phyloP scores from a whole-genome alignment of 1,284 basidiomycete genomes.

The Bondarzewia mesenterica region DNA sequence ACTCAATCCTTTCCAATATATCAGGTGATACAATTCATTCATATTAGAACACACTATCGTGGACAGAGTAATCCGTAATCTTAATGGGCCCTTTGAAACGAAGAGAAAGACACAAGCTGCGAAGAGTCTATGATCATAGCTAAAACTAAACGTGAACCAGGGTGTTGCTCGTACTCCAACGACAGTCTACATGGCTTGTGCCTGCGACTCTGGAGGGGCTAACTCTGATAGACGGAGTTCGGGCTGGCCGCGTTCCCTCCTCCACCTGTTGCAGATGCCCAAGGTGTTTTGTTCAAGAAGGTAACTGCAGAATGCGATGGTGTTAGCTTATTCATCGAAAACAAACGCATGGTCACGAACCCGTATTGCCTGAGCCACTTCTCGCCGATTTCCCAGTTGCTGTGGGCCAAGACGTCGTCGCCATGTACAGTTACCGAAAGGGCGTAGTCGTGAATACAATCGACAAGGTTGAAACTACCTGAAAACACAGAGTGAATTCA shows the following conservation, averaged over 20 bases:
- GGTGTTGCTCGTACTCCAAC: background rate
- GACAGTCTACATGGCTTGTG: conserved; percentile 17
- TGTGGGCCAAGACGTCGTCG: conserved; percentile 81
- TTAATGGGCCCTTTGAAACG: no score
- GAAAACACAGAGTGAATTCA: conserved; percentile 2
- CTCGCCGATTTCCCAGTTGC: conserved; percentile 84
- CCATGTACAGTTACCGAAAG: conserved; percentile 69
- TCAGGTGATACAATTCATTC: no score
- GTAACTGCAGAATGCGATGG: conserved; percentile 38
- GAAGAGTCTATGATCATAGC: background rate
- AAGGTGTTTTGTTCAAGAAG: conserved; percentile 61
- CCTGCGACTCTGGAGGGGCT: conserved; percentile 30
- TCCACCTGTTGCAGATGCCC: conserved; percentile 66
- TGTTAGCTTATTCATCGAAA: background rate
- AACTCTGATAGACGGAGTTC: conserved; percentile 55
- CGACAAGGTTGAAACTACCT: conserved; percentile 74
- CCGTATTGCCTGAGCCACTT: conserved; percentile 75
- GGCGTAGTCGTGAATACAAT: conserved; percentile 67
- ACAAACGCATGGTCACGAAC: conserved; percentile 33
- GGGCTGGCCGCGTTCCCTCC: conserved; percentile 61
- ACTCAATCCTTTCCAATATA: no score
- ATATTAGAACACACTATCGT: background rate
- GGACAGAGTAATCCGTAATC: background rate
- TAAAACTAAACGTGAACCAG: background rate
- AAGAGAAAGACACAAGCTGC: background rate